Conservation (phyloP, 805 yeast genomes). For the Schwanniomyces occidentalis region DNA sequence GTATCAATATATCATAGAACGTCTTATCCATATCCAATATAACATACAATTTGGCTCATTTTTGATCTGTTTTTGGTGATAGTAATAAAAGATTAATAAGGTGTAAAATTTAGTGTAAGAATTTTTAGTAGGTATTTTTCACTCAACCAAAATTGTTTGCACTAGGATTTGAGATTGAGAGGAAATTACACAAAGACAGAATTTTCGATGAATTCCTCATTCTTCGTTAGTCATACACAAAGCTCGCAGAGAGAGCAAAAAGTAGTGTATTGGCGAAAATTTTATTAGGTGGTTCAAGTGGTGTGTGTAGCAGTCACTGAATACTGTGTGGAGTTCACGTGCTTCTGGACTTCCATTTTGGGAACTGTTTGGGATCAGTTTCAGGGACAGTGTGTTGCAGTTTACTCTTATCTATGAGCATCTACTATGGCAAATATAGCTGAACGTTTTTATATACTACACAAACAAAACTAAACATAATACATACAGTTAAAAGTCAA, state of each 20-base stretch:
- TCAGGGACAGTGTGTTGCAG: no score
- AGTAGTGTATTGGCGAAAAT: conserved; percentile 1
- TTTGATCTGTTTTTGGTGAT: conserved; percentile 14
- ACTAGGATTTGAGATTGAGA: conserved; percentile 2
- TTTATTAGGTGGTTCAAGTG: conserved; percentile 1
- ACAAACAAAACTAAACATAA: no score
- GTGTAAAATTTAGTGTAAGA: conserved; percentile 5
- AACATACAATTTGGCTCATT: conserved; percentile 38
- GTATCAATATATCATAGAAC: conserved; percentile 2
- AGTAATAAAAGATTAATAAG: conserved; percentile 6
- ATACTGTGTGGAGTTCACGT: conserved; percentile 1
- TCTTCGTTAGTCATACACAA: background rate
- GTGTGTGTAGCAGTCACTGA: background rate
- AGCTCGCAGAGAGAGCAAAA: background rate
- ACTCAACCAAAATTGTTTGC: conserved; percentile 2
- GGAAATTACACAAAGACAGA: conserved; percentile 4
- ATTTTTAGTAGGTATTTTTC: conserved; percentile 10
- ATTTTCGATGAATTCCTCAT: background rate
- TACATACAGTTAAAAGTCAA: no score
- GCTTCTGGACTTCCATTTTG: background rate
- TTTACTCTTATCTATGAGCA: no score
- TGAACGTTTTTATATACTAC: no score
- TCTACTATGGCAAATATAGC: no score
- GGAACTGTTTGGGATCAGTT: no score
- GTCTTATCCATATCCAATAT: conserved; percentile 2